These are phyloP conservation scores for Austroboletus novae-zelandiae DNA, from an alignment of 1,284 basidiomycete species.

Conservation along the genomic window DNA sequence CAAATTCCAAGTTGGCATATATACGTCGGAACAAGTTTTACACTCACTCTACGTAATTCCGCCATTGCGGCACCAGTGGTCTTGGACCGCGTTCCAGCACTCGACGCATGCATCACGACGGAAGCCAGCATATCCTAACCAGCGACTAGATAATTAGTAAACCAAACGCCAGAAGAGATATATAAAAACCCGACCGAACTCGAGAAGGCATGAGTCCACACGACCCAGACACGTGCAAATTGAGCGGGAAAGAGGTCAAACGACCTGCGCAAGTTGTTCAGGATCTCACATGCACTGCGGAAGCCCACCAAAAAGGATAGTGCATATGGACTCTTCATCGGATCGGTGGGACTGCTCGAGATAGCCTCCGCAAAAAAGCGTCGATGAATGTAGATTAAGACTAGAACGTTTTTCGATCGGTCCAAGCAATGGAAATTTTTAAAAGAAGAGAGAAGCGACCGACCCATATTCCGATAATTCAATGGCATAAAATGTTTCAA, in stretches of 20 bases:
- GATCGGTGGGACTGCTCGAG: conserved; percentile 52
- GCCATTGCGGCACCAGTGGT: conserved; percentile 63
- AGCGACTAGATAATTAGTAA: neutral
- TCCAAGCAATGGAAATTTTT: neutral
- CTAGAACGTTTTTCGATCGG: conserved; percentile 30
- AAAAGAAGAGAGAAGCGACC: conserved; percentile 23
- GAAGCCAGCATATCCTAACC: conserved; percentile 66
- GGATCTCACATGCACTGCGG: conserved; percentile 56
- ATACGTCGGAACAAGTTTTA: no score
- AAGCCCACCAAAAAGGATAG: conserved; percentile 67
- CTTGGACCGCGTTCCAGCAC: conserved; percentile 51
- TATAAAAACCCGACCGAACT: conserved; percentile 43
- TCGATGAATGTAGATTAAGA: conserved; percentile 64
- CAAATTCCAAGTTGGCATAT: neutral
- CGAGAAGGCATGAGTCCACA: conserved; percentile 70
- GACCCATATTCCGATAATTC: conserved; percentile 68
- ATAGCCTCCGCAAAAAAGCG: conserved; percentile 68
- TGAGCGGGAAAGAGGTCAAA: conserved; percentile 57
- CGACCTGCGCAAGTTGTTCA: conserved; percentile 47
- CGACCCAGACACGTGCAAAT: conserved; percentile 61
- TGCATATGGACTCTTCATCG: conserved; percentile 61
- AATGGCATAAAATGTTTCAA: conserved; percentile 66
- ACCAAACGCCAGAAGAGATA: neutral
- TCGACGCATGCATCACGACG: conserved; percentile 53
- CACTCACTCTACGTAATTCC: conserved; percentile 46